phyloP scores from a whole-genome alignment of 2,329 filamentous ascomycete species.

The Neonectria punicea region DNA sequence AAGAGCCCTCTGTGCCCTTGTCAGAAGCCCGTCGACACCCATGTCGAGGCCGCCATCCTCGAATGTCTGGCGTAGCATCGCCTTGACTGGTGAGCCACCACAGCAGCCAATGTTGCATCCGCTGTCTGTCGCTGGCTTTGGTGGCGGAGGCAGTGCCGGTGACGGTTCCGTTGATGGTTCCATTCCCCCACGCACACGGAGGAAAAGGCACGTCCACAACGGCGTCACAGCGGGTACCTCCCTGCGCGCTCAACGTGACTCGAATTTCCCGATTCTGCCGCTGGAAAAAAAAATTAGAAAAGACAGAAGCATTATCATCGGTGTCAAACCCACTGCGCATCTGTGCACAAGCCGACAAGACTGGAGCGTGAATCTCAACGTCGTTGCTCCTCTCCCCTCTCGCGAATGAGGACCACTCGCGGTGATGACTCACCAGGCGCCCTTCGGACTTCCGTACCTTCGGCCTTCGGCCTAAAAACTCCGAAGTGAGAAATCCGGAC shows the following conservation, averaged over 20 bases:
- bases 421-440: conserved; percentile 32
- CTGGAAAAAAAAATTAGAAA: neutral
- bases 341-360: neutral
- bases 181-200: neutral
- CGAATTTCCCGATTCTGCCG: neutral
- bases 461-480: conserved; percentile 40
- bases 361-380: neutral
- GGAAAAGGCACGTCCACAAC: neutral
- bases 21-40: conserved; percentile 4
- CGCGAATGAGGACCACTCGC: conserved; percentile 3
- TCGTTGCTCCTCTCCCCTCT: conserved; percentile 18
- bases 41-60: conserved; percentile 13
- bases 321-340: neutral
- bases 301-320: no score
- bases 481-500: conserved; percentile 28
- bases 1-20: conserved; percentile 4
- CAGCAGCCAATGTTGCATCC: neutral
- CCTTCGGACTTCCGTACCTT: conserved; percentile 35
- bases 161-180: neutral
- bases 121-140: neutral
- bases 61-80: conserved; percentile 15
- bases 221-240: neutral
- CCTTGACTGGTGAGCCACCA: neutral
- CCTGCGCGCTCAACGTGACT: neutral
- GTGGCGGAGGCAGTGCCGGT: conserved; percentile 1